Conservation (phyloP, 2,329 filamentous ascomycete genomes). For the Coniochaeta sp. region DNA sequence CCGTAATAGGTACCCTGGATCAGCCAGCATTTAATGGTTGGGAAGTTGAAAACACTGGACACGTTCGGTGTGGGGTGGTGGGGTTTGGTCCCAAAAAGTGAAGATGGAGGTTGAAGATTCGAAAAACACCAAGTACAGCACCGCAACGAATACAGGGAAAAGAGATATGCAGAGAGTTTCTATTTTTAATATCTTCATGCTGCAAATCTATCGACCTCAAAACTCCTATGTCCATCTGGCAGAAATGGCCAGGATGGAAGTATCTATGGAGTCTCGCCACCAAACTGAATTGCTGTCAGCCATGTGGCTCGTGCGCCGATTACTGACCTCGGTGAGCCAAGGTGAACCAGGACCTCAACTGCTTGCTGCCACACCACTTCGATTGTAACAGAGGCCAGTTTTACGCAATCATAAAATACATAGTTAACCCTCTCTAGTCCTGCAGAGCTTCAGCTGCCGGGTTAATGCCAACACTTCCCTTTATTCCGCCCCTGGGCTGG, state of each 20-base stretch:
- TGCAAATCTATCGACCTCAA: not conserved
- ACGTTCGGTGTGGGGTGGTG: not conserved
- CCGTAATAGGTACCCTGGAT: not conserved
- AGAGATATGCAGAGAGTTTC: not conserved
- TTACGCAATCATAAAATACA: not conserved
- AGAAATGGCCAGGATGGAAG: too few relatives aligned
- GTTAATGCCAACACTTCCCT: not conserved
- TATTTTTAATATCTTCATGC: not conserved
- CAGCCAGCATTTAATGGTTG: not conserved
- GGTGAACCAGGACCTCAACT: not conserved
- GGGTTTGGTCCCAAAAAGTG: not conserved
- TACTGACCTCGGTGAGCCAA: not conserved
- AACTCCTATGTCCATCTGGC: not conserved
- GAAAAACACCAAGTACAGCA: not conserved
- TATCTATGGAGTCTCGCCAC: not conserved
- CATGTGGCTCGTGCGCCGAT: not conserved
- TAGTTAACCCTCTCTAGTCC: not conserved
- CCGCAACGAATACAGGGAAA: not conserved
- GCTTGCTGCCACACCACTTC: not conserved
- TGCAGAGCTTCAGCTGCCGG: not conserved
- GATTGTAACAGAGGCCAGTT: not conserved
- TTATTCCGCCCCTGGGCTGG: not conserved
- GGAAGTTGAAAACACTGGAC: not conserved
- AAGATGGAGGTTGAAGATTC: not conserved
- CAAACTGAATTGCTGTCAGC: not conserved